Conservation (phyloP, 495 filamentous ascomycete species). For the Lichina pygmaea region DNA sequence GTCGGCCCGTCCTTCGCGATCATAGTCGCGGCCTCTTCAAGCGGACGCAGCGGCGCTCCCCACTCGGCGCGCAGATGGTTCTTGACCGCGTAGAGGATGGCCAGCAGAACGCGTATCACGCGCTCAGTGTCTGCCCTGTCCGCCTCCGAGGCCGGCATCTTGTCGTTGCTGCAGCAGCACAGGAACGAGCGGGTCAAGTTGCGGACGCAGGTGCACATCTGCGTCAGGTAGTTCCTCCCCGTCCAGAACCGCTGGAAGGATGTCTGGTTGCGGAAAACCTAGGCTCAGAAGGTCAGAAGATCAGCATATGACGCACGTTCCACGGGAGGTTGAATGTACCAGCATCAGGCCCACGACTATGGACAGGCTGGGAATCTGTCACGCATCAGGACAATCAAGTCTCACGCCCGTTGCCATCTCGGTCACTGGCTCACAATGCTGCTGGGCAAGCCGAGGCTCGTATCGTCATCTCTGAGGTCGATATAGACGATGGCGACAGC, state of each 20-base stretch:
- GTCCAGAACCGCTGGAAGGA: slow-evolving; percentile 52
- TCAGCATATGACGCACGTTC: no score
- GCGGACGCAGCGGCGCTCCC: slow-evolving; percentile 23
- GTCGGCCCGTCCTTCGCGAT: slow-evolving; percentile 18
- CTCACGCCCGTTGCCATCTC: no score
- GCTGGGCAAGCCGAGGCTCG: slow-evolving; percentile 30
- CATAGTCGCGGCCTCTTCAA: slow-evolving; percentile 13
- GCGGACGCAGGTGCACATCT: slow-evolving; percentile 29
- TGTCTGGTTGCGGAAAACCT: slow-evolving; percentile 43
- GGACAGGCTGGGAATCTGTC: slow-evolving; percentile 40
- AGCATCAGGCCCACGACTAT: slow-evolving; percentile 65
- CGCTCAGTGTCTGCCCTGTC: slow-evolving; percentile 33
- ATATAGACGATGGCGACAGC: slow-evolving; percentile 35
- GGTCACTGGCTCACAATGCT: slow-evolving; percentile 22
- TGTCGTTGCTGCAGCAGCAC: slow-evolving; percentile 14
- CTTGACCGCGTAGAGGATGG: slow-evolving; percentile 49
- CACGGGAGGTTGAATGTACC: slow-evolving; percentile 7
- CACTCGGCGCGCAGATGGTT: slow-evolving; percentile 51
- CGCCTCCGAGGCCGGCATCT: slow-evolving; percentile 8
- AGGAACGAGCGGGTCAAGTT: slow-evolving; percentile 35
- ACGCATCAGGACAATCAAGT: not conserved
- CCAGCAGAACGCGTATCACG: slow-evolving; percentile 31
- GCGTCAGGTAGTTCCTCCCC: slow-evolving; percentile 30
- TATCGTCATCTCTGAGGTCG: slow-evolving; percentile 22
- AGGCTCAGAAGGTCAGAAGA: not conserved